Base-by-base conservation (phyloP, 208 protist genomes). In the Naegleria lovaniensis region DNA sequence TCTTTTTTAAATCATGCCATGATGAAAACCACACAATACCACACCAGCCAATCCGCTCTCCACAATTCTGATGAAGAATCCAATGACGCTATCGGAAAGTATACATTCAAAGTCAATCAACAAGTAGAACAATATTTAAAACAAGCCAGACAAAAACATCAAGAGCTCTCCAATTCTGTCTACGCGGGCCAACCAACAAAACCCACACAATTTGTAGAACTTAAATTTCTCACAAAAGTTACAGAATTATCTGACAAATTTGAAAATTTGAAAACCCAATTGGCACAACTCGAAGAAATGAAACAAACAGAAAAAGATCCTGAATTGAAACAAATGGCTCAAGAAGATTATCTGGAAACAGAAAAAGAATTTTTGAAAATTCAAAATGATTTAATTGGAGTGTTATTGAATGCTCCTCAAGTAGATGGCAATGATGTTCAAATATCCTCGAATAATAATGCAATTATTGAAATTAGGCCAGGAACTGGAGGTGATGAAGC, bases 401-500 rank as follows among this genome's bases (percentile, higher is more conserved):
- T 84, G 11, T 36, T 84, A 16, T 6, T 84, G 76, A 40, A 84
- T 41, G 38, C 33, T 41, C 33, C 29, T 19, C 11, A 38, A 40
- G 0, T 16, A 38, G 38, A 40, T 40, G 39, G 22, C 16, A 36
- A 33, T 5, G 76, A 84, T 5, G 11, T 41, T 43, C 33, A 89
- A 76, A 48, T 55, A 19, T 36, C 36, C 4, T 29, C 38, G 0
- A 59, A 22, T 40, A 29, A 39, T 22, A 86, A 92, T n/a, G 38
- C 33, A 29, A 58, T 92, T 40, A 13, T 91, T 6, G 59, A 91
- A 85, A 39, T 87, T 7, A 75, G 55, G 79, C 48, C 91, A 36
- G 92, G 91, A 5, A 84, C 91, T 2, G 94, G 94, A 40, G 94
- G 94, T 25, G 55, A 83, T 36, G 94, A 96, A 76, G 94, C 94